Evolutionary conservation across 768 basidiomycete species (phyloP).

Genomic region (Lentinula edodes): DNA sequence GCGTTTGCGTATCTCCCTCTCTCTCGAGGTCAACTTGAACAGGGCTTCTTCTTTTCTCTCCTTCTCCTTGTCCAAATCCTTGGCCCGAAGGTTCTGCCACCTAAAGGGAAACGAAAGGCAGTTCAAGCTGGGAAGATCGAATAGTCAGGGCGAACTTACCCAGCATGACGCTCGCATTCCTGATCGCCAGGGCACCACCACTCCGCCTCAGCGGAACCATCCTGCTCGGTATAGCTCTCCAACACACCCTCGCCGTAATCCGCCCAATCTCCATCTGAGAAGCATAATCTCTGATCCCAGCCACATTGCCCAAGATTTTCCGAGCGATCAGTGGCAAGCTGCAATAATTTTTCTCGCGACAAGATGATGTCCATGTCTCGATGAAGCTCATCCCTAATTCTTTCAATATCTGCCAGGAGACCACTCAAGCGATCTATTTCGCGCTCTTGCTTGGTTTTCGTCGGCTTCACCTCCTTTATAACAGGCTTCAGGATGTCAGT

Average conservation of each 20-base stretch:
- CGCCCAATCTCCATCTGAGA: constrained; percentile 75
- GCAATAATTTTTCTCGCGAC: constrained; percentile 66
- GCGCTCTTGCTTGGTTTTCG: constrained; percentile 46
- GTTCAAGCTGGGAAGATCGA: constrained; percentile 8
- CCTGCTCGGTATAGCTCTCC: constrained; percentile 60
- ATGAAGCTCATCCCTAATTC: constrained; percentile 59
- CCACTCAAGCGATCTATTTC: constrained; percentile 50
- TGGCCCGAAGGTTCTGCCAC: constrained; percentile 74
- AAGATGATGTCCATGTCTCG: constrained; percentile 61
- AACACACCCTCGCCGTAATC: constrained; percentile 63
- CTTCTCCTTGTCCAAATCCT: constrained; percentile 71
- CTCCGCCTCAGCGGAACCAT: constrained; percentile 31
- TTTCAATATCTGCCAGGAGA: constrained; percentile 52
- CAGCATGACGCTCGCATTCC: constrained; percentile 73
- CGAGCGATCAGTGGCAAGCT: constrained; percentile 63
- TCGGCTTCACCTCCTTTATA: constrained; percentile 21
- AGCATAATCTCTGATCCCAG: constrained; percentile 83
- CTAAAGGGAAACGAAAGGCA: constrained; percentile 25
- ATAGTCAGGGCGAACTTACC: constrained; percentile 35
- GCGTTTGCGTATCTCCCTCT: constrained; percentile 71
- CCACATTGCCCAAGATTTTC: constrained; percentile 71
- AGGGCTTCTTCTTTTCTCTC: constrained; percentile 69
- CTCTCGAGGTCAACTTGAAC: constrained; percentile 60
- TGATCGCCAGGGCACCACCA: constrained; percentile 81
- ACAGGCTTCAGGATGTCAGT: constrained; percentile 8